These are phyloP conservation scores for Corchorus capsularis DNA, from an alignment of 345 rosid genomes.

Conservation along the genomic window DNA sequence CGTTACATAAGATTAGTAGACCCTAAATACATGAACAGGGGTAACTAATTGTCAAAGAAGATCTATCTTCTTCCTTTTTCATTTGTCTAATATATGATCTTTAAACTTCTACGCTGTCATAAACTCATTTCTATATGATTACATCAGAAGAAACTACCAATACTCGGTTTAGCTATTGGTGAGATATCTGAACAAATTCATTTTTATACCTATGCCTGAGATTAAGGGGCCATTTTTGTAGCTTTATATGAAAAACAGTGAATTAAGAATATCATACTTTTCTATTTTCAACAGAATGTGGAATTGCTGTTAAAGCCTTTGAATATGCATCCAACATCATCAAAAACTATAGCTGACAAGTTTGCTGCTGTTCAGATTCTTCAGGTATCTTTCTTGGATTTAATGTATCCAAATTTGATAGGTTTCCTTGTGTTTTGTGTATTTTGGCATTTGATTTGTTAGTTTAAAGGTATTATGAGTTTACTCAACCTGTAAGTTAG, in stretches of 20 bases:
- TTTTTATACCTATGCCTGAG: neutral
- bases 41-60: neutral
- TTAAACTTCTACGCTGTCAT: neutral
- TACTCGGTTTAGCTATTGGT: constrained; percentile 6
- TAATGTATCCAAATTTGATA: constrained; percentile 10
- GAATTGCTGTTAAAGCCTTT: constrained; percentile 63
- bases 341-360: constrained; percentile 74
- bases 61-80: neutral
- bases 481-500: neutral
- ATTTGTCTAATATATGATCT: neutral
- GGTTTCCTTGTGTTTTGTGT: constrained; percentile 4
- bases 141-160: constrained; percentile 6
- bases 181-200: neutral
- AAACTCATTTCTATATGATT: neutral
- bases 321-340: constrained; percentile 51
- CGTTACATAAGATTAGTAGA: neutral
- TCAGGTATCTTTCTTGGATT: constrained; percentile 54
- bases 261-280: constrained; percentile 15
- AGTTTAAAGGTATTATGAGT: neutral
- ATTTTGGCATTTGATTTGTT: neutral
- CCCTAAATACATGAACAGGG: neutral
- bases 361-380: constrained; percentile 91
- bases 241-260: neutral
- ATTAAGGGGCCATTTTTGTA: neutral
- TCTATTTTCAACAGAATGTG: constrained; percentile 48